These are phyloP conservation scores for Cryoendolithus antarcticus DNA, from an alignment of 2,329 filamentous ascomycete genomes.

Conservation along the genomic window DNA sequence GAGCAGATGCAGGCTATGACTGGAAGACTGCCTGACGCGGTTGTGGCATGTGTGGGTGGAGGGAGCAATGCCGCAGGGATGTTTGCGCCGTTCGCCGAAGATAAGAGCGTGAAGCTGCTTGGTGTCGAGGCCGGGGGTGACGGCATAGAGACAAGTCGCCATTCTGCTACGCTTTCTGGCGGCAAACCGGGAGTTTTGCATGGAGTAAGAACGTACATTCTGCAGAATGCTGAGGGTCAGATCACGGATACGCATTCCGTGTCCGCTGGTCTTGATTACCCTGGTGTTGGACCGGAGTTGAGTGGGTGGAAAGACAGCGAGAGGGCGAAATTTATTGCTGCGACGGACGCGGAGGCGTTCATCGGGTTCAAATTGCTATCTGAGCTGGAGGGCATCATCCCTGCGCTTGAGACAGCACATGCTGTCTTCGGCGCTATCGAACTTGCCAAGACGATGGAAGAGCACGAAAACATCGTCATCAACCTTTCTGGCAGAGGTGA, in stretches of 20 bases:
- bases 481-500: conserved; percentile 88
- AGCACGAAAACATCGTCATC: conserved; percentile 82
- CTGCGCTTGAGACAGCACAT: conserved; percentile 85
- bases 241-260: conserved; percentile 93
- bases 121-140: conserved; percentile 95
- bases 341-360: conserved; percentile 85
- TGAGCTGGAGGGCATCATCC: conserved; percentile 91
- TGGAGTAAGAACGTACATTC: conserved; percentile 87
- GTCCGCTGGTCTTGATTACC: conserved; percentile 92
- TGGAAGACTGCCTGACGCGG: conserved; percentile 85
- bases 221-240: conserved; percentile 87
- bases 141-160: conserved; percentile 70
- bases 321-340: conserved; percentile 77
- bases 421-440: conserved; percentile 82
- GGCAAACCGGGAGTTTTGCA: conserved; percentile 89
- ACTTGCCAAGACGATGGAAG: conserved; percentile 82
- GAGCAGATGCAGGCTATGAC: conserved; percentile 73
- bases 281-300: conserved; percentile 88
- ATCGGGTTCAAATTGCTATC: conserved; percentile 72
- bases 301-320: conserved; percentile 83
- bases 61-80: conserved; percentile 93
- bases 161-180: conserved; percentile 76
- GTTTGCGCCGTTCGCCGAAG: conserved; percentile 92
- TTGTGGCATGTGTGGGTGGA: conserved; percentile 92
- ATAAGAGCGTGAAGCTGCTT: conserved; percentile 71